phyloP scores from a whole-genome alignment of 768 basidiomycete species.

The Lactarius indigo region DNA sequence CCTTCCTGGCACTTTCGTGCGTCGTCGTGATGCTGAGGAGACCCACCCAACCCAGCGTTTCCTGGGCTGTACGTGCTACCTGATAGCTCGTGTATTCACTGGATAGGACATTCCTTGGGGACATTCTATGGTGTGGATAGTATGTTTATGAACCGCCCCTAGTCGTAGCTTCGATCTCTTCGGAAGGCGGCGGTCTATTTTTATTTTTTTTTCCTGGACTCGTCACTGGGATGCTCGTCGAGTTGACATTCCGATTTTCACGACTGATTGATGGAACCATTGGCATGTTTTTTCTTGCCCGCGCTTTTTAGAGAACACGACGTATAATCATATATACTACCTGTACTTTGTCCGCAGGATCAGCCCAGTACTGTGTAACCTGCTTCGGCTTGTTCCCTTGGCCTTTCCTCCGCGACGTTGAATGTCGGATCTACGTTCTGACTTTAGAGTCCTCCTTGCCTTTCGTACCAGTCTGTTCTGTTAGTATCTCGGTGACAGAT shows the following conservation, averaged over 20 bases:
- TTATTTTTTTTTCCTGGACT: not conserved
- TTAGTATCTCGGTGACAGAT: not conserved
- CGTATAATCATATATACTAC: not conserved
- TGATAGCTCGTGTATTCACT: constrained; percentile 49
- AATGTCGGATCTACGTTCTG: not conserved
- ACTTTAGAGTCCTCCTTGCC: not conserved
- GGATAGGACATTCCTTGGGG: constrained; percentile 33
- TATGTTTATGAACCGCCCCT: not conserved
- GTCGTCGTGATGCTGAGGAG: constrained; percentile 22
- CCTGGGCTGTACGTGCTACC: constrained; percentile 54
- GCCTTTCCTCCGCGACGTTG: too few relatives aligned
- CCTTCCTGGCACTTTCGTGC: not conserved
- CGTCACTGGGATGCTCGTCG: not conserved
- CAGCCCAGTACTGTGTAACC: not conserved
- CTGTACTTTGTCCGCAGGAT: not conserved
- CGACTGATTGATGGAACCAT: not conserved
- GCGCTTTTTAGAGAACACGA: not conserved
- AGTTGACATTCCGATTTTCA: not conserved
- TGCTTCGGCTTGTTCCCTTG: too few relatives aligned
- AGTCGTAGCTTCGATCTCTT: not conserved
- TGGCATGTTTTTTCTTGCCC: not conserved
- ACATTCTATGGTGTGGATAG: not conserved
- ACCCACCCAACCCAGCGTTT: constrained; percentile 42
- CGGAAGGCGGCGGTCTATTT: not conserved
- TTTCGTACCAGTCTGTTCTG: too few relatives aligned